Evolutionary conservation across 2,329 filamentous ascomycete species (phyloP).

Genomic region (Stagonosporopsis vannaccii): DNA sequence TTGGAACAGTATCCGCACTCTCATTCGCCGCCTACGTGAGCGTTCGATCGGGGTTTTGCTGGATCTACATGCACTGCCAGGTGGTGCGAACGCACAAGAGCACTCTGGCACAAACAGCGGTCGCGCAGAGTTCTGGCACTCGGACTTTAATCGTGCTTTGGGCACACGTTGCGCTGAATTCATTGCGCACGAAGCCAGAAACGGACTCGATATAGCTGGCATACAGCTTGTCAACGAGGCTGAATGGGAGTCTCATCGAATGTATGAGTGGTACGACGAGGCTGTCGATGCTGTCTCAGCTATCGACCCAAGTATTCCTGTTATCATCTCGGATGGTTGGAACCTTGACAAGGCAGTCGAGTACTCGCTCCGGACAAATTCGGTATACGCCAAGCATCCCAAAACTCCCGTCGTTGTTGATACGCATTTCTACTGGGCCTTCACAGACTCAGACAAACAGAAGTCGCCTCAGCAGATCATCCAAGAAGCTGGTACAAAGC

Average conservation of each 20-base stretch:
- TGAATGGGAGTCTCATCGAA: slow-evolving; percentile 56
- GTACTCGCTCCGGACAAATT: slow-evolving; percentile 56
- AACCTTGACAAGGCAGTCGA: slow-evolving; percentile 56
- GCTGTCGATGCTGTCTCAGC: slow-evolving; percentile 56
- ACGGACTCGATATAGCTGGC: slow-evolving; percentile 58
- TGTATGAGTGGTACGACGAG: slow-evolving; percentile 66
- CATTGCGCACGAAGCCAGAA: slow-evolving; percentile 57
- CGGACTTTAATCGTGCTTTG: slow-evolving; percentile 52
- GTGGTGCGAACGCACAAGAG: slow-evolving; percentile 63
- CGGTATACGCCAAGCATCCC: slow-evolving; percentile 33
- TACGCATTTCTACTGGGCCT: slow-evolving; percentile 67
- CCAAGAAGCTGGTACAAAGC: slow-evolving; percentile 52
- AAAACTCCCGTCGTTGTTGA: slow-evolving; percentile 63
- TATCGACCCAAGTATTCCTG: slow-evolving; percentile 60
- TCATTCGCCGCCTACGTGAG: slow-evolving; percentile 55
- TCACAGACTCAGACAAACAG: slow-evolving; percentile 60
- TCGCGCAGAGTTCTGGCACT: slow-evolving; percentile 61
- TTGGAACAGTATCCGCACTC: slow-evolving; percentile 59
- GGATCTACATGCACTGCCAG: slow-evolving; percentile 66
- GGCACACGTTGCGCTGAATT: slow-evolving; percentile 59
- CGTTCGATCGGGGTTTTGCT: slow-evolving; percentile 64
- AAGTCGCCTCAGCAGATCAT: slow-evolving; percentile 63
- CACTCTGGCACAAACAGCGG: slow-evolving; percentile 64
- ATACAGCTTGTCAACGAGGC: slow-evolving; percentile 67
- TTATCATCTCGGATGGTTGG: slow-evolving; percentile 68